phyloP scores from a whole-genome alignment of 257 asterid genomes.

The Solanum ossicruentum region DNA sequence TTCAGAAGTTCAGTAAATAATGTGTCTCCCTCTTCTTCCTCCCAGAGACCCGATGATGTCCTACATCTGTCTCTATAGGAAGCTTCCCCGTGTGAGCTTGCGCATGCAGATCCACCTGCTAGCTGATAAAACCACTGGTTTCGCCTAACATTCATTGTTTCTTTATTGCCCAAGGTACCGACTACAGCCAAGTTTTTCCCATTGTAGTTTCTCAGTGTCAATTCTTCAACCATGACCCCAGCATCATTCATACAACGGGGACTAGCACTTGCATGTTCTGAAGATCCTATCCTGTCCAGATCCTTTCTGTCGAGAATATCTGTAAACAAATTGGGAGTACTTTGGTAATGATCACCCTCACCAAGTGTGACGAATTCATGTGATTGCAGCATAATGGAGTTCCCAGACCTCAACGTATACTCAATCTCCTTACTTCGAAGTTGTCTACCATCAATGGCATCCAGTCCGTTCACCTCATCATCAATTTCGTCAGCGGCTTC shows the following conservation, averaged over 20 bases:
- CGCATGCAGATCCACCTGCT: constrained; percentile 45
- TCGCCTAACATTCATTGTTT: constrained; percentile 31
- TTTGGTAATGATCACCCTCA: constrained; percentile 27
- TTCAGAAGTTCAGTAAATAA: constrained; percentile 40
- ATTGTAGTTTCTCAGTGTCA: constrained; percentile 55
- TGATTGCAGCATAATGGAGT: constrained; percentile 41
- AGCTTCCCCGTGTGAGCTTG: constrained; percentile 32
- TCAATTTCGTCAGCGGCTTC: constrained; percentile 22
- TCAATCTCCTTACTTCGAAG: constrained; percentile 38
- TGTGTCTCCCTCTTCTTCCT: constrained; percentile 29
- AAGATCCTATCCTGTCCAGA: constrained; percentile 64
- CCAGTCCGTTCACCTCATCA: constrained; percentile 16
- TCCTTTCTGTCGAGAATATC: constrained; percentile 36
- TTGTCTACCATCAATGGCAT: constrained; percentile 22
- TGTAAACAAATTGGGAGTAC: constrained; percentile 21
- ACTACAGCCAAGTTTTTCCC: constrained; percentile 44
- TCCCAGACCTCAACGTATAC: constrained; percentile 36
- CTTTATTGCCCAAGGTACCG: constrained; percentile 45
- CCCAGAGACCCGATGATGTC: constrained; percentile 35
- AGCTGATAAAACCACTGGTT: constrained; percentile 60
- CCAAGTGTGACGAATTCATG: constrained; percentile 58
- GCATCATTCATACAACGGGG: constrained; percentile 64
- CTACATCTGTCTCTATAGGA: constrained; percentile 42
- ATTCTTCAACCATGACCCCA: constrained; percentile 64
- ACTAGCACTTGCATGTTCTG: constrained; percentile 80